Conservation (phyloP, 257 asterid genomes). For the Fraxinus americana region DNA sequence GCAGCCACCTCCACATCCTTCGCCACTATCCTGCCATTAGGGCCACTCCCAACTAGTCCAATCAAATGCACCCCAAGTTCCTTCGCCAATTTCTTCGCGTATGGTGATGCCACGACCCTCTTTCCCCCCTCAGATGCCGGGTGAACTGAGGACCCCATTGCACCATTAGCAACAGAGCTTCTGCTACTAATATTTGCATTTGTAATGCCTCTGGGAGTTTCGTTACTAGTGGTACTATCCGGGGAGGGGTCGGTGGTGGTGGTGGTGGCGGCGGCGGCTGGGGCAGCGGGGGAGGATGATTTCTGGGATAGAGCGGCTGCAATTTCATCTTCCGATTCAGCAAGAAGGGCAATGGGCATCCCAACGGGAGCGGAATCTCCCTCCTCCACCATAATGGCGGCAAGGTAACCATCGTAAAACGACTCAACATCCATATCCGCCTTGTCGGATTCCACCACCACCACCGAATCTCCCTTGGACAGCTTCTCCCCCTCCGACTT, state of each 20-base stretch:
- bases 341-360: slow-evolving; percentile 82
- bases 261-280: slow-evolving; percentile 5
- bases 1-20: slow-evolving; percentile 86
- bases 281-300: slow-evolving; percentile 30
- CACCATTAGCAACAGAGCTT: slow-evolving; percentile 22
- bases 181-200: slow-evolving; percentile 22
- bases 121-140: slow-evolving; percentile 89
- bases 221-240: neutral
- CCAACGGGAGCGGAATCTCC: slow-evolving; percentile 90
- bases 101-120: slow-evolving; percentile 90
- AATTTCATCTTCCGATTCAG: slow-evolving; percentile 90
- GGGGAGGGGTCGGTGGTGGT: slow-evolving; percentile 8
- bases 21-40: slow-evolving; percentile 89
- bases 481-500: slow-evolving; percentile 94
- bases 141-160: slow-evolving; percentile 54
- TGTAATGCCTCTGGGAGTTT: slow-evolving; percentile 4
- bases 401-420: slow-evolving; percentile 84
- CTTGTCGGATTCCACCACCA: slow-evolving; percentile 94
- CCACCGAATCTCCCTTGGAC: slow-evolving; percentile 86
- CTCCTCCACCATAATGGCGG: slow-evolving; percentile 84
- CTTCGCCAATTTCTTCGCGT: slow-evolving; percentile 93
- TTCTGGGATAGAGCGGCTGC: slow-evolving; percentile 61
- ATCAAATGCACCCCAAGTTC: slow-evolving; percentile 78
- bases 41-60: slow-evolving; percentile 77
- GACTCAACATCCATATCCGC: slow-evolving; percentile 98